Base-by-base conservation (phyloP, 176 grass and related monocot genomes). In the Phoenix dactylifera region DNA sequence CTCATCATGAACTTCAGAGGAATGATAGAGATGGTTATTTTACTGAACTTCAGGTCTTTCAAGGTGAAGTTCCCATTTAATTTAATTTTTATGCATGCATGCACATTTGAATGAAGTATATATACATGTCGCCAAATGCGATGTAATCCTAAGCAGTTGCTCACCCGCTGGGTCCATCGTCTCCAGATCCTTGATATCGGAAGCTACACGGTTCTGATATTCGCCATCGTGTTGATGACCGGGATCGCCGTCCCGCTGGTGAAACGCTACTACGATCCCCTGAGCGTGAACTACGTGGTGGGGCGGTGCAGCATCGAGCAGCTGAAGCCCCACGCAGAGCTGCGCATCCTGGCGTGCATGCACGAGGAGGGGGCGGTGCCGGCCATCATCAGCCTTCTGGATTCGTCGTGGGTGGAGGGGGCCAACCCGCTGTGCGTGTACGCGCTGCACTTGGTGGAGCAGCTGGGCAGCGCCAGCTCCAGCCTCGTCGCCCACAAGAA, bases 1-100 rank as follows among this genome's bases (percentile, higher is more conserved):
- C 71, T 81, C 44, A 65, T 70, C 20, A 55, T 75, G 65, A 70
- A 69, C 58, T 81, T 70, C 5, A 69, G 53, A 59, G 78, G 72
- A 17, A 20, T 81, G 3, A 44, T 75, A 17, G 65, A 75, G 65
- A 23, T 63, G 49, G 58, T 70, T 16, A 35, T 26, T 16, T 69
- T 53, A n/a, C 0, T 55, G 15, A 52, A 3, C 14, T 54, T 69
- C 44, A 51, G 1, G 64, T 50, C 25, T 20, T 9, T 16, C 4
- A 22, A 22, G 29, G 73, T 59, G 59, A 39, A 15, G 18, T 35
- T 20, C 20, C 20, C 20, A 20, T 20, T 20, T 20, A 20, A 3
- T 3, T 22, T 49, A 22, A 18, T 22, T 48, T 1, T 9, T 48
- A 17, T 49, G 20, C 23, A 22, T 16, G 24, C 16, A 16, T 60